Base-by-base conservation (phyloP, 441 rosid genomes). In the Brassica balearica region DNA sequence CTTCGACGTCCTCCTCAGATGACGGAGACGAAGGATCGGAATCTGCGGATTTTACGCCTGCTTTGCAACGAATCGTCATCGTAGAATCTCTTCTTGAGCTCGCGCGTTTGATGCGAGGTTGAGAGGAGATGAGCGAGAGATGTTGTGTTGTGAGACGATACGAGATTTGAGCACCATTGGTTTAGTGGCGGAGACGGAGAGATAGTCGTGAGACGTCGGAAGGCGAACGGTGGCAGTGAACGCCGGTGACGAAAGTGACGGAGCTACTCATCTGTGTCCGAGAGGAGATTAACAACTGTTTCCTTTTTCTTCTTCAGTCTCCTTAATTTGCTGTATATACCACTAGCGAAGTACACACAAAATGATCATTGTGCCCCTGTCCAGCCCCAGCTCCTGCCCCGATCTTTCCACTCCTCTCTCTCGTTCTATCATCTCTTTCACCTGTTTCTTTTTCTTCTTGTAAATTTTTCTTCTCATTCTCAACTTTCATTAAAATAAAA, bases 41-140 rank as follows among this genome's bases (percentile, higher is more conserved):
- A 38, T 80, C 84, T 0, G 73, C 77, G 1, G 86, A 75, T 77
- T 81, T 80, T 8, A 73, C 36, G 1, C 84, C 84, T 1, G 80
- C 86, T 22, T 76, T 79, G 72, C 90, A 87, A 27, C 82, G 84
- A 46, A 84, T 48, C 17, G 10, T 60, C 0, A 4, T 29, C 34
- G 34, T 29, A 29, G 1, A 29, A 29, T 5, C 0, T 23, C 22
- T 63, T 23, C 2, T 67, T 6, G 65, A 65, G 59, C 27, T 77
- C 4, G 73, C 1, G 69, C 4, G 72, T 59, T 67, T 43, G 77
- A 14, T 20, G 59, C 43, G 73, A 8, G 63, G 27, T 17, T 8
- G 69, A 67, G 77, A 60, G 34, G 68, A 48, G 20, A 65, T 32
- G 12, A 78, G 56, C 17, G 68, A 59, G 51, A 65, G 73, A 38